Evolutionary conservation across 441 rosid genomes (phyloP).

Genomic region (Pelargonium exstipulatum): DNA sequence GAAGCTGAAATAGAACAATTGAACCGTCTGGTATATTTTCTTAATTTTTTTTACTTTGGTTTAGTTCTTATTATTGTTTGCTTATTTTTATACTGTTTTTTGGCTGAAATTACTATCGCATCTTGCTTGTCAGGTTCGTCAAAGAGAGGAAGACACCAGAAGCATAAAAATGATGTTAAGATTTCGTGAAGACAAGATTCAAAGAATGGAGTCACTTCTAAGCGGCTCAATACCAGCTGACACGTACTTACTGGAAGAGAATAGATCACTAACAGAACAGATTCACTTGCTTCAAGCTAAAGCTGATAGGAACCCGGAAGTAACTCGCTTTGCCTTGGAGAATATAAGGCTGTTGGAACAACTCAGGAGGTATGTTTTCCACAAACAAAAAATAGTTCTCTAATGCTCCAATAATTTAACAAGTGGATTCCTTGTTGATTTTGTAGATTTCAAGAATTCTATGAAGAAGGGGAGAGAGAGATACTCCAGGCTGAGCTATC

Average conservation of each 20-base stretch:
- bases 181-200: slow-evolving; percentile 96
- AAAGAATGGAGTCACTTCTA: slow-evolving; percentile 75
- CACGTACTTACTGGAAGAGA: slow-evolving; percentile 69
- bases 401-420: slow-evolving; percentile 7
- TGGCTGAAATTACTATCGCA: slow-evolving; percentile 15
- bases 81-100: not conserved
- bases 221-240: slow-evolving; percentile 62
- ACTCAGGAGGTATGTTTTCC: slow-evolving; percentile 61
- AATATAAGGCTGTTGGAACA: slow-evolving; percentile 93
- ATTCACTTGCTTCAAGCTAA: slow-evolving; percentile 84
- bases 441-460: slow-evolving; percentile 87
- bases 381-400: slow-evolving; percentile 7
- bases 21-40: slow-evolving; percentile 69
- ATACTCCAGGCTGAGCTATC: slow-evolving; percentile 71
- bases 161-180: slow-evolving; percentile 96
- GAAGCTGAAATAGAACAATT: slow-evolving; percentile 94
- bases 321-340: slow-evolving; percentile 93
- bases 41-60: slow-evolving; percentile 1
- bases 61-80: not conserved
- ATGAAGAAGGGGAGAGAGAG: slow-evolving; percentile 95
- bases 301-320: slow-evolving; percentile 90
- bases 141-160: slow-evolving; percentile 96
- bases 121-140: slow-evolving; percentile 63
- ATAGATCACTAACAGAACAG: slow-evolving; percentile 65
- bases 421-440: slow-evolving; percentile 22